These are phyloP conservation scores for Dendrobium chrysotoxum DNA, from an alignment of 106 monocot species.

Conservation along the genomic window DNA sequence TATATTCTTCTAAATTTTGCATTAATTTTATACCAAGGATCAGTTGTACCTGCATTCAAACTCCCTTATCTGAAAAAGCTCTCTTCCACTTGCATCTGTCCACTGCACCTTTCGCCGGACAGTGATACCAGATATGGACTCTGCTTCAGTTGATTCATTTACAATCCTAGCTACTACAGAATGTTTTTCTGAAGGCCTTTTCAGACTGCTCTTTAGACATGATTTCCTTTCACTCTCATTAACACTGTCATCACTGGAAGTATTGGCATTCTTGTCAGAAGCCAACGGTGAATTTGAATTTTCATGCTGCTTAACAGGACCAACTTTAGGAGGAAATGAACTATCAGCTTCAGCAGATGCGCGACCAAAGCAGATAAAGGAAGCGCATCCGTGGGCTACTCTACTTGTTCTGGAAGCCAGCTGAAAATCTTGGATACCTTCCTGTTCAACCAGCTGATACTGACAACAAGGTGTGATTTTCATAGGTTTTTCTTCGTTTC, in stretches of 20 bases:
- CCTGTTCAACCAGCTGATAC: slow-evolving; percentile 64
- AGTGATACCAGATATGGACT: slow-evolving; percentile 11
- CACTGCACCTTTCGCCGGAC: slow-evolving; percentile 75
- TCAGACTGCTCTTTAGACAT: slow-evolving; percentile 43
- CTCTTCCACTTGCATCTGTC: slow-evolving; percentile 67
- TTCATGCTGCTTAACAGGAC: slow-evolving; percentile 22
- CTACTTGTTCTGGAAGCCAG: slow-evolving; percentile 55
- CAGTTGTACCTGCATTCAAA: slow-evolving; percentile 67
- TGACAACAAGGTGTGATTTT: slow-evolving; percentile 68
- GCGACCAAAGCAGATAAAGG: slow-evolving; percentile 36
- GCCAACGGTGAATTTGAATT: neutral
- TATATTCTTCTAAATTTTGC: neutral
- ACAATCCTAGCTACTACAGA: slow-evolving; percentile 16
- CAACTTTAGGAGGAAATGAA: slow-evolving; percentile 31
- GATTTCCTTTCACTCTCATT: slow-evolving; percentile 19
- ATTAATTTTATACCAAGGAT: neutral
- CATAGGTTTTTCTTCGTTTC: slow-evolving; percentile 62
- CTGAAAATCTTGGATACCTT: slow-evolving; percentile 27
- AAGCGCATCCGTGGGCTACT: slow-evolving; percentile 32
- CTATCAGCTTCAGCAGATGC: slow-evolving; percentile 30
- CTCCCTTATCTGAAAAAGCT: slow-evolving; percentile 77
- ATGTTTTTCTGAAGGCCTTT: slow-evolving; percentile 27
- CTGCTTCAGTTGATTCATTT: slow-evolving; percentile 25
- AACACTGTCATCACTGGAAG: neutral
- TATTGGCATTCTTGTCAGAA: slow-evolving; percentile 12